These are phyloP conservation scores for Hyaloscypha bicolor DNA, from an alignment of 495 filamentous ascomycete genomes.

Conservation along the genomic window DNA sequence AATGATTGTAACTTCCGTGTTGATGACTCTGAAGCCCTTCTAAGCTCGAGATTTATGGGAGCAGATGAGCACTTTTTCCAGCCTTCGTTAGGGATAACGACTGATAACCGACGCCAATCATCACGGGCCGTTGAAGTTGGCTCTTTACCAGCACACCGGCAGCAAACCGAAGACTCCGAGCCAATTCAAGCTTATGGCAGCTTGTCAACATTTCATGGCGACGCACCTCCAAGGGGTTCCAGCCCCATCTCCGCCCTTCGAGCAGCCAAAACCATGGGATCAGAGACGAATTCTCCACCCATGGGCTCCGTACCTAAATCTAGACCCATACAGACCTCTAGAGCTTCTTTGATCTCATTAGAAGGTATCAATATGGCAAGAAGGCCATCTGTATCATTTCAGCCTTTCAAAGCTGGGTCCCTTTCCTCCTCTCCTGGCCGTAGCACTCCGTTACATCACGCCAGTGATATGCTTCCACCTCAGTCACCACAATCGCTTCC, in stretches of 20 bases:
- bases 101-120: constrained; percentile 36
- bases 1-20: constrained; percentile 87
- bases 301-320: constrained; percentile 61
- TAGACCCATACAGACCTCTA: constrained; percentile 59
- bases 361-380: constrained; percentile 45
- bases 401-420: constrained; percentile 93
- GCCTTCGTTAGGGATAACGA: constrained; percentile 59
- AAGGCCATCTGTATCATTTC: constrained; percentile 88
- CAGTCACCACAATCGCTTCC: constrained; percentile 64
- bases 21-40: constrained; percentile 83
- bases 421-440: constrained; percentile 81
- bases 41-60: constrained; percentile 96
- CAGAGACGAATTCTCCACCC: constrained; percentile 62
- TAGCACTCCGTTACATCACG: constrained; percentile 12
- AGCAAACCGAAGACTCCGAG: constrained; percentile 55
- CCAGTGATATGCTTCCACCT: constrained; percentile 40
- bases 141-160: constrained; percentile 66
- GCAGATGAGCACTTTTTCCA: constrained; percentile 85
- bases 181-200: constrained; percentile 87
- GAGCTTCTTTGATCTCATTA: constrained; percentile 58
- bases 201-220: constrained; percentile 88
- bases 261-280: constrained; percentile 59
- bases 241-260: constrained; percentile 88
- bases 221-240: constrained; percentile 69
- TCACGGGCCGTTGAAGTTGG: constrained; percentile 60